Evolutionary conservation across 78 protist genomes (phyloP).

Genomic region (Creolimax fragrantissima): DNA sequence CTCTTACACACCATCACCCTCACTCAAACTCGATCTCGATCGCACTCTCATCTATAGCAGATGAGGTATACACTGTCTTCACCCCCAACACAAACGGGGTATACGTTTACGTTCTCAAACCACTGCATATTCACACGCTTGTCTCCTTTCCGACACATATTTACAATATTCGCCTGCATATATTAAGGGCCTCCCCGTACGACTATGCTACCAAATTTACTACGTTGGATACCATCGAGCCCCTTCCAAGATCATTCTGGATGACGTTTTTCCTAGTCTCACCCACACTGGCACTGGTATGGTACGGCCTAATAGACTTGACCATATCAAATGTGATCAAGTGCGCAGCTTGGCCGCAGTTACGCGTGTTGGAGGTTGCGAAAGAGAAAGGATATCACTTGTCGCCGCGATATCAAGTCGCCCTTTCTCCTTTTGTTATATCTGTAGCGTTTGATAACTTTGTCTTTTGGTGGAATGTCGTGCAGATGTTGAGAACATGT

Average conservation of each 20-base stretch:
- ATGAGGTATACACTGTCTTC: too few species aligned
- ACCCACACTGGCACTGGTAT: neutral
- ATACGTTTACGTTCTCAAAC: too few species aligned
- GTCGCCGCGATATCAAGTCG: neutral
- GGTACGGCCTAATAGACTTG: neutral
- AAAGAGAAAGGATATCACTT: neutral
- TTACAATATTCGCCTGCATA: too few species aligned
- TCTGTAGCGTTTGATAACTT: neutral
- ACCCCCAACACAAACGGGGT: too few species aligned
- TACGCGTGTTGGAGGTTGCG: neutral
- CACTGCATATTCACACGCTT: too few species aligned
- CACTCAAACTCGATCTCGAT: too few species aligned
- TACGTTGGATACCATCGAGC: neutral
- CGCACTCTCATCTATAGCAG: too few species aligned
- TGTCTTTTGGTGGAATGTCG: neutral
- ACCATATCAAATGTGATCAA: neutral
- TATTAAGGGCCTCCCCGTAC: too few species aligned
- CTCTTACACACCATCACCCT: neutral
- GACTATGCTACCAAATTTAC: neutral
- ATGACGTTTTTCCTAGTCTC: neutral
- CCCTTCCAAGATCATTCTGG: neutral
- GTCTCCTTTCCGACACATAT: too few species aligned
- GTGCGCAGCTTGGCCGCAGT: neutral
- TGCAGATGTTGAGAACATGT: neutral
- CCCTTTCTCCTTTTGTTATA: neutral